Evolutionary conservation across 1,139 yeast species (phyloP), one percentile per base, ranked within the genome.

Genomic region (Kazachstania sp.): DNA sequence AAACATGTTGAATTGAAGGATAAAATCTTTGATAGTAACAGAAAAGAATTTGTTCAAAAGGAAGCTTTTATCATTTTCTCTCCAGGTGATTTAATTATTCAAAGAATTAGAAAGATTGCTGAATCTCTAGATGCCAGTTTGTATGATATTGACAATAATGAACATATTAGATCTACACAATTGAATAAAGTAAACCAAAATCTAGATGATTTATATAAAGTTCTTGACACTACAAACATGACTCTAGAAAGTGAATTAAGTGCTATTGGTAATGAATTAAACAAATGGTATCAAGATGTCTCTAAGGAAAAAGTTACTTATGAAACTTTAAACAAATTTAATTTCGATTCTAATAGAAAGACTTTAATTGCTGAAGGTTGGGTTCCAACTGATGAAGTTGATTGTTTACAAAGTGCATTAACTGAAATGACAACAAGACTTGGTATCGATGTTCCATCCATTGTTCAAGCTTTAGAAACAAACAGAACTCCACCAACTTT

Each of bases 321-420:
- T 65, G 78, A 82, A 54, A 76, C 86, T 0, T 72, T 92, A 63
- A 90, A 90, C 66, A 73, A 78, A 57, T 88, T 90, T 67, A 86
- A 84, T 61, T 86, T 81, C 64, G 97, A 90, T 64, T 79, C 81
- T 49, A 80, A 87, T 35, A 77, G 97, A 67, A 78, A 92, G 58
- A 85, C 95, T 51, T 71, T 92, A 48, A 87, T 92, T 51, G 97
- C 95, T n/a, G 98, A 92, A 71, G 99, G 97, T 31, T 92, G 98
- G 98, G 76, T 88, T 35, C 95, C 95, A 43, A 64, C 70, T 29
- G 73, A 72, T 52, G 82, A 78, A 50, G 61, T 82, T 34, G 64
- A 66, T 5, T 51, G 60, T 8, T 64, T 87, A 31, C 71, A 79
- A 49, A 76, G 74, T 47, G 75, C 81, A 35, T 74, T 87, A n/a